Conservation (phyloP, 306 rosid species). For the Senna tora region DNA sequence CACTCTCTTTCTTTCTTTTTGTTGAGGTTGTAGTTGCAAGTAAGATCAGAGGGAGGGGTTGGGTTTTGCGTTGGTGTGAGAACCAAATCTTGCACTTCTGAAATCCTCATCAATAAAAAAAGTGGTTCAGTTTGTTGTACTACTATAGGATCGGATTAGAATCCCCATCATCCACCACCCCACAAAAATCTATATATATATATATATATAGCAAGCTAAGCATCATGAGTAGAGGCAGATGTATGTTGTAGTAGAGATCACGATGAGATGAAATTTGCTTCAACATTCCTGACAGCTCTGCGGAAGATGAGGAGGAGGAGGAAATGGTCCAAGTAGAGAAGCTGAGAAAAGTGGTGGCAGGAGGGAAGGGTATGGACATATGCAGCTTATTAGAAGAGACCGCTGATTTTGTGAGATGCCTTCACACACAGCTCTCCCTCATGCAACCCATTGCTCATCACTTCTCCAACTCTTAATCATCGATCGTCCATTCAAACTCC, state of each 20-base stretch:
- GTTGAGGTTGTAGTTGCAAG: background rate
- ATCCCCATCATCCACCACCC: too few relatives aligned
- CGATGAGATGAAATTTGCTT: background rate
- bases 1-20: too few relatives aligned
- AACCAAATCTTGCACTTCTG: conserved; percentile 4
- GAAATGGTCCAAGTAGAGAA: background rate
- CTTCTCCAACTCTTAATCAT: background rate
- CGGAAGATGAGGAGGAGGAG: conserved; percentile 8
- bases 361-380: conserved; percentile 6
- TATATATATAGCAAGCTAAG: too few relatives aligned
- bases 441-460: conserved; percentile 25
- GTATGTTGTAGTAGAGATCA: too few relatives aligned
- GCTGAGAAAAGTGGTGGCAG: conserved; percentile 7
- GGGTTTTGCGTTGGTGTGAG: conserved; percentile 16
- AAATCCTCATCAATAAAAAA: background rate
- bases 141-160: too few relatives aligned
- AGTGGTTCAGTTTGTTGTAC: too few relatives aligned
- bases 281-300: conserved; percentile 5
- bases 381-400: conserved; percentile 21
- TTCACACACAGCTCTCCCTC: background rate
- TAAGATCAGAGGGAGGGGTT: background rate
- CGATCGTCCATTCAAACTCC: too few relatives aligned
- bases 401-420: conserved; percentile 17
- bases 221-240: too few relatives aligned
- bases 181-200: too few relatives aligned